Conservation (phyloP, 2,329 filamentous ascomycete genomes). For the Diplodia seriata region DNA sequence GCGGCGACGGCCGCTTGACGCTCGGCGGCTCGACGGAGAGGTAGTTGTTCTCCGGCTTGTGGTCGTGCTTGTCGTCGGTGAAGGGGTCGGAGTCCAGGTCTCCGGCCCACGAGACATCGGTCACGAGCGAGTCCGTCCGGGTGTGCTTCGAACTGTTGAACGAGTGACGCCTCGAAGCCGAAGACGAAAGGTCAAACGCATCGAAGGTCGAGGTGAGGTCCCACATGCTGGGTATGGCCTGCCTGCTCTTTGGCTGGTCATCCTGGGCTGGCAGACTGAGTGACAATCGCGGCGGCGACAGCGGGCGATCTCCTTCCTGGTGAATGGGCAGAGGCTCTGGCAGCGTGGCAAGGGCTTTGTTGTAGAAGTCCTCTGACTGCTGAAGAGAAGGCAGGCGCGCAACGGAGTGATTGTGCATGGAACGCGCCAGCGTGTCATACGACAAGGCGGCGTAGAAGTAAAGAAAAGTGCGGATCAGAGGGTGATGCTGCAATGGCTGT, state of each 20-base stretch:
- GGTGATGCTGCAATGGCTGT: conserved; percentile 40
- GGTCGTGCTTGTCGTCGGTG: conserved; percentile 4
- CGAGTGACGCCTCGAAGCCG: conserved; percentile 14
- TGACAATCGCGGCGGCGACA: conserved; percentile 12
- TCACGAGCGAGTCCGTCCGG: conserved; percentile 23
- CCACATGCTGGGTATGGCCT: conserved; percentile 19
- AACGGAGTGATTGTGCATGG: conserved; percentile 41
- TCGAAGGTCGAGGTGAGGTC: conserved; percentile 19
- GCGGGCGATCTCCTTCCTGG: background rate
- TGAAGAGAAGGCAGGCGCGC: conserved; percentile 43
- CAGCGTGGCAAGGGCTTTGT: conserved; percentile 41
- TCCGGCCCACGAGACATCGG: conserved; percentile 18
- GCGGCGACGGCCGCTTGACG: conserved; percentile 26
- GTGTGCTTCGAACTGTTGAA: conserved; percentile 15
- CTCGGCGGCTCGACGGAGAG: conserved; percentile 14
- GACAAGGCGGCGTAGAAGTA: conserved; percentile 49
- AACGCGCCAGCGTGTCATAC: conserved; percentile 47
- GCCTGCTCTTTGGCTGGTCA: background rate
- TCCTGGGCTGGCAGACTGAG: conserved; percentile 10
- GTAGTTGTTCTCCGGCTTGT: conserved; percentile 6
- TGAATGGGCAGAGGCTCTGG: conserved; percentile 1
- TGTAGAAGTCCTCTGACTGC: conserved; percentile 46
- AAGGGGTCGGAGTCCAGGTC: conserved; percentile 10
- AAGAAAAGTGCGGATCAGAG: conserved; percentile 45
- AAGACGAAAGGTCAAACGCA: background rate